A percentile compares a stretch with the other conserved stretches of the same genome.
These are phyloP conservation scores for Lachnellula subtilissima DNA, from an alignment of 2,329 filamentous ascomycete species.

Conservation along the genomic window DNA sequence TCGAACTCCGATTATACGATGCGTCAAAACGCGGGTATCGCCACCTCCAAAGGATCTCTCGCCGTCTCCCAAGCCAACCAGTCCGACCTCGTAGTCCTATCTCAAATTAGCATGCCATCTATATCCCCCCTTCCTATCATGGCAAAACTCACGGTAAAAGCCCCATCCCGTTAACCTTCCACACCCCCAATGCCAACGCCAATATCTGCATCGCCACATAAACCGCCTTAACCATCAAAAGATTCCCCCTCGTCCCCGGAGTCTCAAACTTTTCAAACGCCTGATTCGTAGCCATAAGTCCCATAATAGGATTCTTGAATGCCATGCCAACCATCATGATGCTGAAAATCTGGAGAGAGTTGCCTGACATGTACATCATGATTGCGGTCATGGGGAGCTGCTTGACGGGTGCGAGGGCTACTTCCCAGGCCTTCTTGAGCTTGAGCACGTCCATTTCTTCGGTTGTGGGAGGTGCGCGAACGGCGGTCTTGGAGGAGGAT, in stretches of 20 bases:
- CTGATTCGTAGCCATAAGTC: conserved; percentile 73
- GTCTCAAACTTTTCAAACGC: conserved; percentile 92
- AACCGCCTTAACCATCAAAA: conserved; percentile 79
- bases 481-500: conserved; percentile 36
- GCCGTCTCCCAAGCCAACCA: conserved; percentile 88
- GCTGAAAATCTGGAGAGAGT: conserved; percentile 96
- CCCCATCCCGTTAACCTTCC: conserved; percentile 97
- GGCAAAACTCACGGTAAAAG: conserved; percentile 69
- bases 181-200: conserved; percentile 79
- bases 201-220: conserved; percentile 85
- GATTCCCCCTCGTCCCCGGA: conserved; percentile 64
- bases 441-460: conserved; percentile 94
- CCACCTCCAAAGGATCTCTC: conserved; percentile 31
- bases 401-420: conserved; percentile 90
- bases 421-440: conserved; percentile 98
- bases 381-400: conserved; percentile 95
- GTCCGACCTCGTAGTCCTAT: conserved; percentile 87
- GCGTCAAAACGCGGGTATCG: conserved; percentile 32
- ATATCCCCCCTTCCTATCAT: background rate
- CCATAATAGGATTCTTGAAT: conserved; percentile 92
- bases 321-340: conserved; percentile 99
- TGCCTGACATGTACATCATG: conserved; percentile 99
- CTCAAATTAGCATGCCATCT: conserved; percentile 26
- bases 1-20: background rate
- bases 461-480: conserved; percentile 63